A percentile compares a stretch with the other conserved stretches of the same genome.
phyloP scores from a whole-genome alignment of 176 grass and related monocot genomes.

The Poa annua region DNA sequence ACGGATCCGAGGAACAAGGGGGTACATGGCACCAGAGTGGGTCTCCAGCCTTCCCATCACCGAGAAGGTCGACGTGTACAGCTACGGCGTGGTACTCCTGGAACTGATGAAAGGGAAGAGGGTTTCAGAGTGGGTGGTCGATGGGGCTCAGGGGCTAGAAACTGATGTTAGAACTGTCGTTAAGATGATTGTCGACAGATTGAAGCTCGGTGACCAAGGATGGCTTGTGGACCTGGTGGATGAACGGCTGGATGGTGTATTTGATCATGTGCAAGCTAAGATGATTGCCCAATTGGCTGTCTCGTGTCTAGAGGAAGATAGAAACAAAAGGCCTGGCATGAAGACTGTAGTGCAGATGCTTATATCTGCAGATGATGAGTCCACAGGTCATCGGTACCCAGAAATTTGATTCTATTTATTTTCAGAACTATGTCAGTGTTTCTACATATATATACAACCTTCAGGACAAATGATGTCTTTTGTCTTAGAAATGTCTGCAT shows the following conservation, averaged over 20 bases:
- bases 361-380: slow-evolving; percentile 29
- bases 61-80: slow-evolving; percentile 27
- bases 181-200: slow-evolving; percentile 24
- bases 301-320: slow-evolving; percentile 29
- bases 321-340: slow-evolving; percentile 33
- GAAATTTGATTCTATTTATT: not conserved
- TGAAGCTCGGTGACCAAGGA: not conserved
- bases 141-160: slow-evolving; percentile 19
- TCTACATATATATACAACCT: not conserved
- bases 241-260: not conserved
- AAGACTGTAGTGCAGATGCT: slow-evolving; percentile 33
- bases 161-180: not conserved
- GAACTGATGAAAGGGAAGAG: slow-evolving; percentile 12
- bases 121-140: slow-evolving; percentile 13
- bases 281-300: slow-evolving; percentile 2
- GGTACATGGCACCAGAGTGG: slow-evolving; percentile 29
- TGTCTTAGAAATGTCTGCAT: not conserved
- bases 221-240: slow-evolving; percentile 27
- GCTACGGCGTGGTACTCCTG: slow-evolving; percentile 18
- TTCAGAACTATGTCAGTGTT: not conserved
- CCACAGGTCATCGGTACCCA: not conserved
- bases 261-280: slow-evolving; percentile 10
- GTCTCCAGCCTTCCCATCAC: slow-evolving; percentile 20
- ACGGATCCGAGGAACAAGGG: slow-evolving; percentile 27
- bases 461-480: not conserved